Evolutionary conservation across 371 early-diverging fungal genomes (phyloP).

Genomic region (Blakeslea trispora): DNA sequence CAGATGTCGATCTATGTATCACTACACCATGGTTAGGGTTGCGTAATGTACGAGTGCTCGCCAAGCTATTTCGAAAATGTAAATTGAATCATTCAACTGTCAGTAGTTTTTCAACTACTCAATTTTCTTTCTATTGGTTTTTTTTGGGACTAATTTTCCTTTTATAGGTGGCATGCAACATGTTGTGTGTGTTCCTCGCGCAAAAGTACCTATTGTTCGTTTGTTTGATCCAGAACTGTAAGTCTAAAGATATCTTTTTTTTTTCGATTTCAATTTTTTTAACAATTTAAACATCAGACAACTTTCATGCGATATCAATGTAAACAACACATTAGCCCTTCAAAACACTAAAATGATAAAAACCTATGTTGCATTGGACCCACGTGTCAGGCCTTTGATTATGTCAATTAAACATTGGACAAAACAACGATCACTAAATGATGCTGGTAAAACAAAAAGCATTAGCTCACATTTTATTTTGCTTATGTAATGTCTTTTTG

Average conservation of each 20-base stretch:
- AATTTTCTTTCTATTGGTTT: too few relatives aligned
- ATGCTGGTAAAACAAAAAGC: conserved; percentile 52
- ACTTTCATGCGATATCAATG: conserved; percentile 83
- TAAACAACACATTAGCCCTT: conserved; percentile 78
- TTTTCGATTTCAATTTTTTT: too few relatives aligned
- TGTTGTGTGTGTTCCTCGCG: conserved; percentile 60
- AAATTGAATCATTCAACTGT: conserved; percentile 10
- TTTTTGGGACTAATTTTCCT: background rate
- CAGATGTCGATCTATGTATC: conserved; percentile 68
- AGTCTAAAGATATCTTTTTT: conserved; percentile 26
- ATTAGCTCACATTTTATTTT: background rate
- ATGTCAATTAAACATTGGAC: conserved; percentile 87
- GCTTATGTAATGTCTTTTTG: background rate
- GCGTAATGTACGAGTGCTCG: conserved; percentile 51
- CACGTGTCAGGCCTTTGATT: conserved; percentile 75
- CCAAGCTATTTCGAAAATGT: conserved; percentile 45
- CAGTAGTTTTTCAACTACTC: too few relatives aligned
- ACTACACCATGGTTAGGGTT: conserved; percentile 58
- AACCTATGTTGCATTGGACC: conserved; percentile 78
- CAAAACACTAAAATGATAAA: conserved; percentile 79
- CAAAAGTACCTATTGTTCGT: conserved; percentile 71
- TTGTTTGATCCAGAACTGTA: conserved; percentile 67
- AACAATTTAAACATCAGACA: conserved; percentile 22
- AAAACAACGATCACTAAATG: conserved; percentile 67
- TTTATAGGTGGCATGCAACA: conserved; percentile 58